Evolutionary conservation across 176 grass and related monocot species (phyloP), one percentile per base, ranked within the genome.

Genomic region (Rhynchospora tenuis): DNA sequence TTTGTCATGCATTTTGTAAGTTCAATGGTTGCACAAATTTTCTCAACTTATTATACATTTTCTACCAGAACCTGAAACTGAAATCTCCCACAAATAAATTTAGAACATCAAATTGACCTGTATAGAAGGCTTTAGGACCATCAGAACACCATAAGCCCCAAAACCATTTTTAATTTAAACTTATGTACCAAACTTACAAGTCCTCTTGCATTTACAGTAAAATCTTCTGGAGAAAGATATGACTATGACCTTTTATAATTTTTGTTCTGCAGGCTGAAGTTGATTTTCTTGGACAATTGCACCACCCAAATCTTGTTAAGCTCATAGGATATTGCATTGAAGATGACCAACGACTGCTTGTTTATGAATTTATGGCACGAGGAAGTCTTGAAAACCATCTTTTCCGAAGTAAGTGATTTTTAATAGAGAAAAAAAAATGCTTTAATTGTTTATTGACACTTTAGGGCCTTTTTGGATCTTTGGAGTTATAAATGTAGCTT

Each of bases 361-460:
- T 99, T 17, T 99, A 99, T 87, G 96, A 99, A 84, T 99, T 95
- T 89, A 95, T 95, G 96, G 88, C 93, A 46, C 75, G 93, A 27
- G 96, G 96, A 81, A 95, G 96, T 87, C 93, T 99, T 89, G 96
- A 99, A 95, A 99, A 99, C 72, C 96, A 99, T 88, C 85, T 99
- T 88, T 99, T 99, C 85, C 90, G 96, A 92, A 95, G 96, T 99
- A 88, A 81, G 93, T 76, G 86, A 74, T 87, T 43, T 43, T n/a
- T 80, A n/a, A 42, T 80, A 51, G 6, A 7, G 9, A 51, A 28
- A 15, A 66, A 38, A 2, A 52, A 74, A 73, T 48, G 69, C 43
- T 73, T 1, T 12, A 26, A 66, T 19, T 12, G 7, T 45, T 50
- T 45, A 74, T 22, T 75, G 45, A 27, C 72, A 27, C 23, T 75